Evolutionary conservation across 2,329 filamentous ascomycete genomes (phyloP).

Genomic region (Calonectria pseudoturangicola): DNA sequence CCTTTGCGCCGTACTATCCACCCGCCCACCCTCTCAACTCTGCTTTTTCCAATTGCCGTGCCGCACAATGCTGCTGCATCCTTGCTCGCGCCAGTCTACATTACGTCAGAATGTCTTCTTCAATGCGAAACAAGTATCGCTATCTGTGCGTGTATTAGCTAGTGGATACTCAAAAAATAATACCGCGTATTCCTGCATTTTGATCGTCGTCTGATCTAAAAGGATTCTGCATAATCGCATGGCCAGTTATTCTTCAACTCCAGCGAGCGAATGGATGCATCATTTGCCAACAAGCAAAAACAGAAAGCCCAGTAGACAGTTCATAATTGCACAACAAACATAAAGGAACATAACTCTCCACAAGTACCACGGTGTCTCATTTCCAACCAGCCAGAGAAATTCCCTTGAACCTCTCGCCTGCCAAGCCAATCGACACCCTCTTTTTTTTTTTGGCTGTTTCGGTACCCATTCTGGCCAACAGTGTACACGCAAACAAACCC

Average conservation of each 20-base stretch:
- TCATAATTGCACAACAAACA: too few relatives aligned
- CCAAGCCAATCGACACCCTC: conserved; percentile 45
- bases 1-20: background rate
- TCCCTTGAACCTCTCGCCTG: conserved; percentile 44
- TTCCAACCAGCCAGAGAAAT: background rate
- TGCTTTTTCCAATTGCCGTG: conserved; percentile 14
- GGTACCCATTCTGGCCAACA: conserved; percentile 44
- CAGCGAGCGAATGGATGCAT: too few relatives aligned
- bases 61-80: background rate
- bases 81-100: background rate
- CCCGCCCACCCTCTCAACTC: background rate
- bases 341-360: too few relatives aligned
- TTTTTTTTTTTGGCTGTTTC: conserved; percentile 44
- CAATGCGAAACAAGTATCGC: background rate
- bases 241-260: too few relatives aligned
- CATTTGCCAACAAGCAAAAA: too few relatives aligned
- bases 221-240: too few relatives aligned
- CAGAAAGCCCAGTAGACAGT: too few relatives aligned
- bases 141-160: background rate
- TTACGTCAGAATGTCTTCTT: conserved; percentile 6
- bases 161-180: conserved; percentile 1
- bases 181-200: background rate
- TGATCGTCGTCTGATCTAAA: background rate
- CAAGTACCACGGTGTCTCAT: background rate
- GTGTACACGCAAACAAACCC: conserved; percentile 47